Evolutionary conservation across 176 grass and related monocot genomes (phyloP), one percentile per base, ranked within the genome.

Genomic region (Hsuehochloa calcarea): DNA sequence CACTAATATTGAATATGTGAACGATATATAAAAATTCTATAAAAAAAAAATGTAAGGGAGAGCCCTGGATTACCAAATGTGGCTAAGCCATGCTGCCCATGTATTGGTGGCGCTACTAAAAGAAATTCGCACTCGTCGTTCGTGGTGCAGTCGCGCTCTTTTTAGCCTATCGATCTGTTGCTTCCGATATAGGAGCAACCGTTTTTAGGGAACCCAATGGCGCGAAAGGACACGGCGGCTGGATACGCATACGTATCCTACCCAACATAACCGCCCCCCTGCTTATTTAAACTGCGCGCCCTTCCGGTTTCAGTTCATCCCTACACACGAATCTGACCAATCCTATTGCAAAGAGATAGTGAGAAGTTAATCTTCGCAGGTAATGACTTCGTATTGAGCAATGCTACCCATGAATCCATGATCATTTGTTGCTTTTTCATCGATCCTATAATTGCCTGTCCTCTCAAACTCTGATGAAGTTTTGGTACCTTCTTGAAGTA

Each of bases 181-280:
- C 43, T 74, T 65, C 70, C 27, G 27, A n/a, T 68, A 12, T 3
- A 74, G 47, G 12, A 15, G 47, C 12, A 50, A 66, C 59, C 22
- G 45, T 41, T 66, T 43, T 6, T 10, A 22, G 20, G 79, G 79
- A 41, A 22, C 49, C 59, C 8, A 51, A 66, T 68, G 72, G 59
- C 76, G 49, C 88, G 49, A 59, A 85, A 49, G 14, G 51, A 52
- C 62, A 63, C 25, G 54, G 35, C 78, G 29, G 61, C 85, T 85
- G 40, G 22, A 31, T 39, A 7, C 31, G 8, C 10, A 16, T 17
- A 16, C 63, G 35, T 23, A 62, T 65, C 62, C 54, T 37, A 58
- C 54, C 5, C 14, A 25, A 0, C 27, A 51, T n/a, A 71, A 77
- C 78, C 54, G 13, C 64, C 65, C 44, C 11, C 3, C 50, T 60